Conservation (phyloP, 352 stramenopile genomes). For the Phytophthora sp. region DNA sequence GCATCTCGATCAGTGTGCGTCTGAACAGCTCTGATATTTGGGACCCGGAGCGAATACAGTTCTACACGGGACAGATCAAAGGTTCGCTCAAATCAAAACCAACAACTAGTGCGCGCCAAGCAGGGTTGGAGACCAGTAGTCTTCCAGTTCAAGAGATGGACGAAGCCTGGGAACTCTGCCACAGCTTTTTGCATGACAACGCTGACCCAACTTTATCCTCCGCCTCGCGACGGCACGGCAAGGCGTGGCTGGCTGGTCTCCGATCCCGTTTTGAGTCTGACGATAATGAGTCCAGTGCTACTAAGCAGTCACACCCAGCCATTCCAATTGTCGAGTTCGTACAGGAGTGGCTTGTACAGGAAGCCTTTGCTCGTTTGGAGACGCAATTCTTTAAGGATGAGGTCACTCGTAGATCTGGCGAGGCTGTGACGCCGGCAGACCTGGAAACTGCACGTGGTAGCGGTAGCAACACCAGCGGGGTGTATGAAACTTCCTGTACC, state of each 20-base stretch:
- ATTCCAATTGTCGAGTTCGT: constrained; percentile 72
- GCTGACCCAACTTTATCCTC: constrained; percentile 16
- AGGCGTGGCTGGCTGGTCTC: constrained; percentile 52
- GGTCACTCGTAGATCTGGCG: constrained; percentile 47
- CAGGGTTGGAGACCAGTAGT: constrained; percentile 26
- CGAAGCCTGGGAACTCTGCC: constrained; percentile 59
- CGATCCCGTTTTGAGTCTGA: constrained; percentile 46
- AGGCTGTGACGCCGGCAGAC: constrained; percentile 53
- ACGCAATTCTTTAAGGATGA: constrained; percentile 52
- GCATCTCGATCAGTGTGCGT: constrained; percentile 73
- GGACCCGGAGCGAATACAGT: constrained; percentile 42
- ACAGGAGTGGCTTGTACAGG: constrained; percentile 77
- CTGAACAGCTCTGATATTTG: constrained; percentile 57
- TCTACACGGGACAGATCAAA: constrained; percentile 52
- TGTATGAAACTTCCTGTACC: constrained; percentile 78
- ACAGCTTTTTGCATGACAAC: constrained; percentile 32
- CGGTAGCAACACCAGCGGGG: constrained; percentile 55
- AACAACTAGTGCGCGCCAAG: constrained; percentile 2
- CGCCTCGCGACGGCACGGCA: constrained; percentile 27
- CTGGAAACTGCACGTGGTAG: constrained; percentile 57
- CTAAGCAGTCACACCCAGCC: not conserved
- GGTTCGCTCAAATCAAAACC: constrained; percentile 28
- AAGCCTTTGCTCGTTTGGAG: constrained; percentile 69
- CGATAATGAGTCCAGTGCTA: constrained; percentile 10
- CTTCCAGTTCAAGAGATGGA: constrained; percentile 50